Conservation (phyloP, 305 asterid species). For the Fraxinus nigra region DNA sequence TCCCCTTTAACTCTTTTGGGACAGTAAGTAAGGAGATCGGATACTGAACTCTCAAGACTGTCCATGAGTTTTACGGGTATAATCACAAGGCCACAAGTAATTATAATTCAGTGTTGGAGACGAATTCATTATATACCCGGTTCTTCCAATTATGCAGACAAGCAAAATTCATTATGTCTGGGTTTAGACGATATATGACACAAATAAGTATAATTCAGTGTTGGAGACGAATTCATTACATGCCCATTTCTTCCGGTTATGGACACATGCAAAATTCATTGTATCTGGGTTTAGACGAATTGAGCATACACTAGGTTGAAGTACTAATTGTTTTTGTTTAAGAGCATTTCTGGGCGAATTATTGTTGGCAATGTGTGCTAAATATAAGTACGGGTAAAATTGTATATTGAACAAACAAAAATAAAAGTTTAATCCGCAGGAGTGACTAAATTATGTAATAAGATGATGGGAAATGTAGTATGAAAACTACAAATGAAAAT, state of each 20-base stretch:
- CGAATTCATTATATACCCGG: background rate
- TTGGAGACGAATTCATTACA: background rate
- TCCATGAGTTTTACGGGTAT: background rate
- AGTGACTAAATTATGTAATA: too few species aligned
- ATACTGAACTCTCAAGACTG: background rate
- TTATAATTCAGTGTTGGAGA: background rate
- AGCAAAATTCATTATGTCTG: background rate
- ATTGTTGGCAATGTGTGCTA: background rate
- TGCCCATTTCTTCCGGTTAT: background rate
- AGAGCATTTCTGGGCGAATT: background rate
- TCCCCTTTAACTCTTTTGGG: background rate
- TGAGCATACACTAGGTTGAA: background rate
- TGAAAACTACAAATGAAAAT: too few species aligned
- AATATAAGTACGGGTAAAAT: too few species aligned
- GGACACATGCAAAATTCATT: background rate
- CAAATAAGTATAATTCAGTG: background rate
- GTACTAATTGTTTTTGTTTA: background rate
- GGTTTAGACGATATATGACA: background rate
- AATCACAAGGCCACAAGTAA: background rate
- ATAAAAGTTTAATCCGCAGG: too few species aligned
- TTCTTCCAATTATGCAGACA: background rate
- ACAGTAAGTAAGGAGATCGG: background rate
- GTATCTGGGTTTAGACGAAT: background rate
- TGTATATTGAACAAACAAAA: too few species aligned
- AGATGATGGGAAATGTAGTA: too few species aligned